Percentiles rank a stretch among this genome's conserved stretches.
Evolutionary conservation across 139 green algal species (phyloP).

Genomic region (Eudorina sp.): DNA sequence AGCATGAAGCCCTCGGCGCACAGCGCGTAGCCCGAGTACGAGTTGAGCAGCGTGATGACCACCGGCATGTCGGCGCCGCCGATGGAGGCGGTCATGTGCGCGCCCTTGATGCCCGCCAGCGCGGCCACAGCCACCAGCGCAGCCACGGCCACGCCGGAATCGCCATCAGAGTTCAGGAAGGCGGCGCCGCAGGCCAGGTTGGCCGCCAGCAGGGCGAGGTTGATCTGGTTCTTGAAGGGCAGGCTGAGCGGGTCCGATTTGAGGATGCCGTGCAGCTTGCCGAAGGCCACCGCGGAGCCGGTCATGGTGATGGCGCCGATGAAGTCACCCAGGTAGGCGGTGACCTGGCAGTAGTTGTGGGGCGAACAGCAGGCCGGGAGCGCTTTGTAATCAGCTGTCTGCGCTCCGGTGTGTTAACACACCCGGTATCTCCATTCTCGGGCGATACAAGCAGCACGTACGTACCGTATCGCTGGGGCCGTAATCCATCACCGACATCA

Average conservation of each 20-base stretch:
- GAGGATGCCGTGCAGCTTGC: conserved; percentile 91
- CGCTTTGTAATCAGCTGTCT: no score
- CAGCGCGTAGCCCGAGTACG: conserved; percentile 89
- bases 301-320: conserved; percentile 93
- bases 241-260: conserved; percentile 75
- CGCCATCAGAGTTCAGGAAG: conserved; percentile 31
- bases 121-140: conserved; percentile 71
- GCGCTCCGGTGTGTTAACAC: no score
- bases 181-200: conserved; percentile 64
- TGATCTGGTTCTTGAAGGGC: conserved; percentile 66
- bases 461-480: no score
- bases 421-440: no score
- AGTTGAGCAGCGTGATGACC: conserved; percentile 93
- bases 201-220: conserved; percentile 61
- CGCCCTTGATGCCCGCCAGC: conserved; percentile 80
- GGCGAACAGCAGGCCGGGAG: no score
- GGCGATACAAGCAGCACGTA: no score
- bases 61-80: conserved; percentile 92
- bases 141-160: conserved; percentile 35
- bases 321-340: conserved; percentile 84
- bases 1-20: conserved; percentile 94
- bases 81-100: conserved; percentile 90
- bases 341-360: no score
- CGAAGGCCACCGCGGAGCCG: conserved; percentile 87
- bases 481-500: no score